phyloP scores from a whole-genome alignment of 2,329 filamentous ascomycete species.

The Pseudogymnoascus pannorum region DNA sequence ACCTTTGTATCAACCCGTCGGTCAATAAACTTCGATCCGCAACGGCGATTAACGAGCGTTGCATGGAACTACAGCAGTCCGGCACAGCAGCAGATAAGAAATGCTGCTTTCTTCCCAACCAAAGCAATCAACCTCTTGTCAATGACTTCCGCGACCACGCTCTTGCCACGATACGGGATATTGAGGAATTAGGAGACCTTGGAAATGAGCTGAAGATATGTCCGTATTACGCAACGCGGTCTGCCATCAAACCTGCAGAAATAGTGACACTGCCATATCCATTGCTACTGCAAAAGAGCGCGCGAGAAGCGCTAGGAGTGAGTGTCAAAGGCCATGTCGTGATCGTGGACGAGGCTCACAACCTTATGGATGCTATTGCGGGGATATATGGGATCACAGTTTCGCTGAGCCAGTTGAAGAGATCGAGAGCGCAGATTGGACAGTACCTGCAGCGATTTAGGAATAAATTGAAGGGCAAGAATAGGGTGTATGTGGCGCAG shows the following conservation, averaged over 20 bases:
- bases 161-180: slow-evolving; percentile 80
- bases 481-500: slow-evolving; percentile 85
- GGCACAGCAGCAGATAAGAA: slow-evolving; percentile 52
- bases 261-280: slow-evolving; percentile 92
- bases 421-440: slow-evolving; percentile 67
- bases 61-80: slow-evolving; percentile 79
- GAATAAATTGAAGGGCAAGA: slow-evolving; percentile 81
- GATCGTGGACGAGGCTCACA: slow-evolving; percentile 97
- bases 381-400: slow-evolving; percentile 78
- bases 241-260: slow-evolving; percentile 75
- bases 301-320: slow-evolving; percentile 79
- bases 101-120: slow-evolving; percentile 72
- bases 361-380: slow-evolving; percentile 90
- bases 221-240: slow-evolving; percentile 91
- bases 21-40: slow-evolving; percentile 63
- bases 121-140: slow-evolving; percentile 63
- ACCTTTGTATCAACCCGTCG: slow-evolving; percentile 76
- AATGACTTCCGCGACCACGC: slow-evolving; percentile 80
- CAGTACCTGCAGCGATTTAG: slow-evolving; percentile 83
- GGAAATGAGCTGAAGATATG: slow-evolving; percentile 77
- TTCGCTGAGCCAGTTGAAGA: slow-evolving; percentile 62
- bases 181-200: slow-evolving; percentile 77
- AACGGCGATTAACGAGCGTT: slow-evolving; percentile 87
- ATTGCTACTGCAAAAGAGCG: slow-evolving; percentile 75
- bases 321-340: slow-evolving; percentile 82